Evolutionary conservation across 768 basidiomycete species (phyloP), one percentile per base, ranked within the genome.

Genomic region (Crassisporium funariophilum): DNA sequence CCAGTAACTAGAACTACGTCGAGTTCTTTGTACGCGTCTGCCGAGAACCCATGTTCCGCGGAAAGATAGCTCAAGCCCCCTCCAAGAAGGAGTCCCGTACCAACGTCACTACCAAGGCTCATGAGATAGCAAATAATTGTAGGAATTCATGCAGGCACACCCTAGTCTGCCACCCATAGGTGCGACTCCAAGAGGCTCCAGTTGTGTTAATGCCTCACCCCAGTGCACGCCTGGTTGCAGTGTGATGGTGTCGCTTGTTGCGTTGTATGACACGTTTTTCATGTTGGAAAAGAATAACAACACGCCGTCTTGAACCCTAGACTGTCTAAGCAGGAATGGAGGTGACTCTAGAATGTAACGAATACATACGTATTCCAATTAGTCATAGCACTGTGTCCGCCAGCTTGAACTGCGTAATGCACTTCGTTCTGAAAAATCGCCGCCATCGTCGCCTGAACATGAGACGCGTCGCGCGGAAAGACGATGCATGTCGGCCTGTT

Each of bases 1-100:
- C 75, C 75, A 24, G 59, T 66, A 3, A 70, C 71, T 8, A 75
- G 61, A 10, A 76, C 74, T 8, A 76, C 70, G 43, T 76, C 75
- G 11, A 70, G 53, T 37, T 68, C 69, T 25, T 64, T 65, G 45
- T 64, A 63, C 9, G 54, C 54, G 49, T 74, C 73, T 0, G 70
- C 60, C 9, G 68, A 70, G 55, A 66, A 74, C n/a, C 75, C 75
- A 44, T 68, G 53, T 40, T 68, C 63, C 4, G 68, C 62, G 21
- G 69, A 63, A 2, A 76, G 58, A 51, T 65, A 74, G 41, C 67
- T 73, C 4, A 73, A 48, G 10, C 75, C 74, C 7, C 74, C 73
- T 12, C 74, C 74, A 10, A 74, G 64, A 15, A 76, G 67, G 17
- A 75, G 57, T 5, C 74, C 75, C 2, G 72, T 71, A 15, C 73